A percentile compares a stretch with the other conserved stretches of the same genome.
phyloP scores from a whole-genome alignment of 345 rosid genomes.

The Syzygium aromaticum region DNA sequence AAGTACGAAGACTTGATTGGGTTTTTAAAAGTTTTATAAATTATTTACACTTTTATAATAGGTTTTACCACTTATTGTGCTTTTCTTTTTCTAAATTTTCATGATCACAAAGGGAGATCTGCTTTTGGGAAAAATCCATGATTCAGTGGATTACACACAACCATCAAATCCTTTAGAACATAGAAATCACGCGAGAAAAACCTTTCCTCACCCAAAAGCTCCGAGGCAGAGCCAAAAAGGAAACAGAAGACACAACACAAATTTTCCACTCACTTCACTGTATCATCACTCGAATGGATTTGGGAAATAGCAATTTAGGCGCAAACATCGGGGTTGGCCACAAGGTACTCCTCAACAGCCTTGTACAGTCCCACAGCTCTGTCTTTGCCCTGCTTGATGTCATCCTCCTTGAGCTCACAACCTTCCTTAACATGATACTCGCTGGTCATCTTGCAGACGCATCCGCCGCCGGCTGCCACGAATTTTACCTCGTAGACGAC shows the following conservation, averaged over 20 bases:
- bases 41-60: fast-evolving
- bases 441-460: conserved; percentile 23
- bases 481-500: conserved; percentile 15
- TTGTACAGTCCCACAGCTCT: conserved; percentile 24
- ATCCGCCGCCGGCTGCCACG: conserved; percentile 19
- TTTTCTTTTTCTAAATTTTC: background rate
- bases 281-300: background rate
- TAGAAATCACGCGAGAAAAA: background rate
- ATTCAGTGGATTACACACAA: background rate
- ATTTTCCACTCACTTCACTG: background rate
- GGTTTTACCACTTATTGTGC: background rate
- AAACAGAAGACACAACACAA: background rate
- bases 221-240: background rate
- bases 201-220: background rate
- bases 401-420: conserved; percentile 17
- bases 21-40: too few relatives aligned
- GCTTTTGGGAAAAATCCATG: background rate
- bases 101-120: background rate
- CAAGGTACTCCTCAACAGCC: conserved; percentile 25
- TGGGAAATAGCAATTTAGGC: background rate
- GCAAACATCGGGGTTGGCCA: conserved; percentile 20
- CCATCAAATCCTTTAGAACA: background rate
- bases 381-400: conserved; percentile 23
- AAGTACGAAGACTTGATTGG: too few relatives aligned
- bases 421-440: conserved; percentile 23